Conservation (phyloP, 1,284 basidiomycete genomes). For the Mycena citricolor region DNA sequence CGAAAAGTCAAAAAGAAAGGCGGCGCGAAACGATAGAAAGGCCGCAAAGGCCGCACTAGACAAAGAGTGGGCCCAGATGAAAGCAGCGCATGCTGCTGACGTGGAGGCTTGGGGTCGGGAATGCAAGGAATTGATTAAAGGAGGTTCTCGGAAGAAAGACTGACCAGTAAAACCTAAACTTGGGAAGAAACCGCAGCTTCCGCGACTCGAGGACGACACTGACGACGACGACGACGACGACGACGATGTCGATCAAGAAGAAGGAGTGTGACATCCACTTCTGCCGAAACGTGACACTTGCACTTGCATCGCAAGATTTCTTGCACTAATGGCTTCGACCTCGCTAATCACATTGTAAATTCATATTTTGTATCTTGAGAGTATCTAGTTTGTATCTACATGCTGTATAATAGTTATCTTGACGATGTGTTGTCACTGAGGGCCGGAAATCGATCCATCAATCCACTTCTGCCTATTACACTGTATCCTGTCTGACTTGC, state of each 20-base stretch:
- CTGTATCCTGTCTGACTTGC: no score
- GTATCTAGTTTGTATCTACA: no score
- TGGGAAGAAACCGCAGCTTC: slow-evolving; percentile 10
- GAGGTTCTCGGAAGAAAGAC: slow-evolving; percentile 4
- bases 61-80: slow-evolving; percentile 5
- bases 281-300: no score
- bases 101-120: neutral
- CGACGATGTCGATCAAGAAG: neutral
- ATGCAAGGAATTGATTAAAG: neutral
- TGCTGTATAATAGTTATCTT: no score
- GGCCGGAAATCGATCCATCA: no score
- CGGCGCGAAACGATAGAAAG: neutral
- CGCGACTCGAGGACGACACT: neutral
- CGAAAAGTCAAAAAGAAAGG: slow-evolving; percentile 2
- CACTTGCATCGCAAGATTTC: no score
- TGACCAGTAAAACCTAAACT: slow-evolving; percentile 4
- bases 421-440: no score
- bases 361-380: no score
- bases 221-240: slow-evolving; percentile 4
- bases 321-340: no score
- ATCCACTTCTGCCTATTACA: no score
- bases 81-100: neutral
- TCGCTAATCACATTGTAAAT: no score
- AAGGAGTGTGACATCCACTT: slow-evolving; percentile 7
- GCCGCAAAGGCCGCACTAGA: neutral